Conservation (phyloP, 345 rosid genomes). For the Noccaea caerulescens region DNA sequence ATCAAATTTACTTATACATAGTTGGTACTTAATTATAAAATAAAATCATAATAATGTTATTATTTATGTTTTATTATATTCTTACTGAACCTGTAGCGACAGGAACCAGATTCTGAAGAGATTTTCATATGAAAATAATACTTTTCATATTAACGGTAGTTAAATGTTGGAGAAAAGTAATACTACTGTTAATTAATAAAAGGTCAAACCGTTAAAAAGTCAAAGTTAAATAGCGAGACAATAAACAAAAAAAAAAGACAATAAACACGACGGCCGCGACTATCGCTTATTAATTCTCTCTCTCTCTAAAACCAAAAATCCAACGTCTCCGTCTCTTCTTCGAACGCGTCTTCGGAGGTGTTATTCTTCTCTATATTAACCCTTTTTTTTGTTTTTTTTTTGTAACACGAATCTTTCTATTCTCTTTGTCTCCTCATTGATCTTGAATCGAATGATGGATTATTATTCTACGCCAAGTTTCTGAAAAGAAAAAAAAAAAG, state of each 20-base stretch:
- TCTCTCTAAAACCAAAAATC: conserved; percentile 31
- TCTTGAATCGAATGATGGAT: conserved; percentile 41
- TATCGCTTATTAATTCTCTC: conserved; percentile 13
- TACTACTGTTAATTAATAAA: not conserved
- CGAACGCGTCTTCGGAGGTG: conserved; percentile 49
- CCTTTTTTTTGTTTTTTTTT: conserved; percentile 10
- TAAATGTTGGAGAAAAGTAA: not conserved
- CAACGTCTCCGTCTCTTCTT: conserved; percentile 46
- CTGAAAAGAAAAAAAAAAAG: not conserved
- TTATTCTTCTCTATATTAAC: conserved; percentile 38
- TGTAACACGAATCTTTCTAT: conserved; percentile 3
- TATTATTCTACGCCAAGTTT: conserved; percentile 35
- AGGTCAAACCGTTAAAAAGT: conserved; percentile 34
- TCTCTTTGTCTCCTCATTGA: conserved; percentile 13
- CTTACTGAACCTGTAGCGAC: no score
- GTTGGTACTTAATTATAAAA: no score
- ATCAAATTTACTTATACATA: no score
- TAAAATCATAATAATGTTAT: no score
- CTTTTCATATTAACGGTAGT: not conserved
- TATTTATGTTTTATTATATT: no score
- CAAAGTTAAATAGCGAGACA: conserved; percentile 30
- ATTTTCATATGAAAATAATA: not conserved
- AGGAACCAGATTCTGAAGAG: conserved; percentile 2
- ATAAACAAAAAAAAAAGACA: not conserved
- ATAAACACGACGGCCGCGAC: conserved; percentile 40